These are phyloP conservation scores for Plasmodium reichenowi DNA, from an alignment of 169 alveolate genomes.

Conservation along the genomic window DNA sequence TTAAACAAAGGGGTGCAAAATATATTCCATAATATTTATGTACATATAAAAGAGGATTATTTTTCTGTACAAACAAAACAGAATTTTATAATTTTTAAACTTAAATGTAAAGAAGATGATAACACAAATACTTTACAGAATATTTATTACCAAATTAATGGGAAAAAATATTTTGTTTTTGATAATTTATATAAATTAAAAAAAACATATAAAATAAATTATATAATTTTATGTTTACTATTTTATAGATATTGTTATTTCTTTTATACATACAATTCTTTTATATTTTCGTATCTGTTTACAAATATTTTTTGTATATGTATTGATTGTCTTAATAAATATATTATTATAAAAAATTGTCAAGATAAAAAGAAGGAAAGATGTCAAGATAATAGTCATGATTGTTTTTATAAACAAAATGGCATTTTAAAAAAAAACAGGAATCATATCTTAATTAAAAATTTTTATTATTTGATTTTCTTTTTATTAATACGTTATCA, in stretches of 20 bases:
- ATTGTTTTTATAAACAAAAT: slow-evolving; percentile 65
- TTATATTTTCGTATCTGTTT: slow-evolving; percentile 23
- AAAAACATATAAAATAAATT: slow-evolving; percentile 58
- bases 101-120: slow-evolving; percentile 9
- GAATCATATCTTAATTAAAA: slow-evolving; percentile 16
- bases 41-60: slow-evolving; percentile 1
- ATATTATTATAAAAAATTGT: slow-evolving; percentile 17
- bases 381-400: slow-evolving; percentile 1
- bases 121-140: not conserved
- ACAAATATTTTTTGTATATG: slow-evolving; percentile 47
- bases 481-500: slow-evolving; percentile 58
- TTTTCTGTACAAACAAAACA: slow-evolving; percentile 60
- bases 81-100: slow-evolving; percentile 38
- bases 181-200: slow-evolving; percentile 34
- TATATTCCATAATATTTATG: slow-evolving; percentile 6
- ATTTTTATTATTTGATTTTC: slow-evolving; percentile 26
- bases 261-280: slow-evolving; percentile 40
- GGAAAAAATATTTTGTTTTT: slow-evolving; percentile 49
- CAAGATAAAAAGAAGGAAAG: not conserved
- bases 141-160: slow-evolving; percentile 38
- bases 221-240: slow-evolving; percentile 46
- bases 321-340: slow-evolving; percentile 14
- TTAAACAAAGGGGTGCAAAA: not conserved
- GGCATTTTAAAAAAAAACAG: slow-evolving; percentile 66
- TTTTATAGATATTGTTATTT: slow-evolving; percentile 72